These are phyloP conservation scores for Pseudovirgaria hyperparasitica DNA, from an alignment of 2,329 filamentous ascomycete species.

Conservation along the genomic window DNA sequence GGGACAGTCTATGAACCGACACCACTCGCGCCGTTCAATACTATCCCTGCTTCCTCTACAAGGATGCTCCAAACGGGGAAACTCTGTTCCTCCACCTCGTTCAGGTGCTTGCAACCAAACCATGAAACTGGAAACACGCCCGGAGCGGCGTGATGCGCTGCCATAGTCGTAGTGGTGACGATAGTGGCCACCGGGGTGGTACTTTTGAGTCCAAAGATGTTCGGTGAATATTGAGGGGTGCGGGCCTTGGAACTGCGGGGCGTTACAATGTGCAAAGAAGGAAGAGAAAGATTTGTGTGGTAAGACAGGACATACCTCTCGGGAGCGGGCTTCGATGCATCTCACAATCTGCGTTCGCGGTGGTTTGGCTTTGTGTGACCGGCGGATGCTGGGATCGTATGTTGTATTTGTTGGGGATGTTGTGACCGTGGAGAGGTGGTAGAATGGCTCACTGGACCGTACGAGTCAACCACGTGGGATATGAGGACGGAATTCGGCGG, in stretches of 20 bases:
- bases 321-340: constrained; percentile 46
- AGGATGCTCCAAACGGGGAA: constrained; percentile 39
- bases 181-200: constrained; percentile 46
- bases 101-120: constrained; percentile 42
- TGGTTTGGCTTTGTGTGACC: constrained; percentile 37
- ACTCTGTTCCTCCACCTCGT: constrained; percentile 47
- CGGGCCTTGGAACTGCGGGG: constrained; percentile 53
- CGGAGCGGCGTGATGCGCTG: constrained; percentile 20
- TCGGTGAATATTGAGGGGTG: constrained; percentile 45
- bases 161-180: constrained; percentile 46
- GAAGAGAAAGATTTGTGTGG: no score
- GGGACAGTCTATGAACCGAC: constrained; percentile 42
- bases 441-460: constrained; percentile 31
- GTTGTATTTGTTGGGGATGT: no score
- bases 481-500: no score
- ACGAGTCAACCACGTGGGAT: no score
- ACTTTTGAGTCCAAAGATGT: constrained; percentile 47
- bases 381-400: constrained; percentile 36
- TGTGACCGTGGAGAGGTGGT: constrained; percentile 42
- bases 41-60: constrained; percentile 19
- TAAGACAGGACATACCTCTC: no score
- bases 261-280: no score
- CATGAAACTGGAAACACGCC: constrained; percentile 46
- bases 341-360: constrained; percentile 34
- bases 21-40: constrained; percentile 36